phyloP scores from a whole-genome alignment of 352 stramenopile species.

The Globisporangium spiculum region DNA sequence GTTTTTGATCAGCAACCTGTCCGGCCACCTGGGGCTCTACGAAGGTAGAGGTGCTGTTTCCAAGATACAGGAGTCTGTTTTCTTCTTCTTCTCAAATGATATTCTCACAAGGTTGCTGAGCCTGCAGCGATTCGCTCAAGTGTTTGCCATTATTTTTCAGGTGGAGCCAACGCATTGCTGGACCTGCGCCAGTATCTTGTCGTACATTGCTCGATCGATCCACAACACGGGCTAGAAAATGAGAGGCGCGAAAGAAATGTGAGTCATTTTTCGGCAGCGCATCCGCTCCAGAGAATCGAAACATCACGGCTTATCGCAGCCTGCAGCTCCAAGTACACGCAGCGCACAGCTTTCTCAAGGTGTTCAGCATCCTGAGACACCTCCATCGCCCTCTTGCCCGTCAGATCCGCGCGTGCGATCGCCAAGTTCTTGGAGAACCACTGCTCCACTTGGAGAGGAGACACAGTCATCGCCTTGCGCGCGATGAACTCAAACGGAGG shows the following conservation, averaged over 20 bases:
- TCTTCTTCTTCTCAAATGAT: background rate
- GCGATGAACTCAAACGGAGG: slow-evolving; percentile 40
- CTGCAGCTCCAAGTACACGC: background rate
- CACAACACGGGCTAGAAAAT: background rate
- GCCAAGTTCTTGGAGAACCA: slow-evolving; percentile 29
- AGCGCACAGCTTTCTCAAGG: background rate
- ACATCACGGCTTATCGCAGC: background rate
- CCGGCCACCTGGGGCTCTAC: no score
- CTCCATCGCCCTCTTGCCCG: background rate
- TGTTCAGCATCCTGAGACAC: background rate
- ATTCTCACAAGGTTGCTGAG: background rate
- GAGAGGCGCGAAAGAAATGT: background rate
- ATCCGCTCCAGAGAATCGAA: background rate
- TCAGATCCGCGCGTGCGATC: slow-evolving; percentile 15
- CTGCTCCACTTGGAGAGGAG: slow-evolving; percentile 17
- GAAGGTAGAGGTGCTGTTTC: background rate
- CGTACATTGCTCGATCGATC: slow-evolving; percentile 1
- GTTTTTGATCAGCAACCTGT: background rate
- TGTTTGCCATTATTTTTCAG: no score
- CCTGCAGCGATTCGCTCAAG: no score
- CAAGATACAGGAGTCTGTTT: background rate
- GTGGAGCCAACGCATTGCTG: background rate
- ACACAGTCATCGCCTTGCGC: slow-evolving; percentile 19
- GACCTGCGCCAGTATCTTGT: background rate
- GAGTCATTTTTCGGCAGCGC: background rate